phyloP scores from a whole-genome alignment of 2,329 filamentous ascomycete genomes.

The Alternaria triticimaculans region DNA sequence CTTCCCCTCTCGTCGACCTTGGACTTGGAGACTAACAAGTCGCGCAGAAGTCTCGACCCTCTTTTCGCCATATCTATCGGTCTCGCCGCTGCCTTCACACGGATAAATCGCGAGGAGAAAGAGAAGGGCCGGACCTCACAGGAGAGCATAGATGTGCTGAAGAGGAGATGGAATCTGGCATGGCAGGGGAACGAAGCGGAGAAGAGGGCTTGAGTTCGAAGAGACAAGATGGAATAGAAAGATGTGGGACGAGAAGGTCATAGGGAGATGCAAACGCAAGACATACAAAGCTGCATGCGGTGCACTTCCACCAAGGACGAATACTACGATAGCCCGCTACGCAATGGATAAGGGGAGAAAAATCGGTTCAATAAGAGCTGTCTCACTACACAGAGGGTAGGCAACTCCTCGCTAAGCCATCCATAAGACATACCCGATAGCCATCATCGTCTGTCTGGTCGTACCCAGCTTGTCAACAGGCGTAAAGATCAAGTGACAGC shows the following conservation, averaged over 20 bases:
- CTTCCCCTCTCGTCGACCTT: neutral
- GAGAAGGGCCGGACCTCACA: constrained; percentile 51
- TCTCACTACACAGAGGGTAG: neutral
- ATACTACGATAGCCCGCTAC: neutral
- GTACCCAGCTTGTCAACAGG: neutral
- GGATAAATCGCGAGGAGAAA: constrained; percentile 56
- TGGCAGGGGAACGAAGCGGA: constrained; percentile 23
- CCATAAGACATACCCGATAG: neutral
- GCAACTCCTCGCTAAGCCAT: neutral
- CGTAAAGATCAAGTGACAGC: neutral
- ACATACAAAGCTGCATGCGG: neutral
- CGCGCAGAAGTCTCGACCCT: constrained; percentile 54
- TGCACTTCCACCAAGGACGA: neutral
- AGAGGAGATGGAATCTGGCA: constrained; percentile 46
- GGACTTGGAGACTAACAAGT: neutral
- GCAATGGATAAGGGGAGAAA: neutral
- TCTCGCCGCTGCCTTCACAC: constrained; percentile 50
- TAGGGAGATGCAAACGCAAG: neutral
- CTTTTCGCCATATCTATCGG: constrained; percentile 59
- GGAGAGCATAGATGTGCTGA: constrained; percentile 50
- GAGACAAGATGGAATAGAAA: neutral
- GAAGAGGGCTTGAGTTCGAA: neutral
- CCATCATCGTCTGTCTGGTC: neutral
- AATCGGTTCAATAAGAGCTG: no score
- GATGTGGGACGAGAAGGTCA: neutral